A percentile compares a stretch with the other conserved stretches of the same genome.
Conservation (phyloP, 2,329 filamentous ascomycete genomes). For the Knufia fluminis region DNA sequence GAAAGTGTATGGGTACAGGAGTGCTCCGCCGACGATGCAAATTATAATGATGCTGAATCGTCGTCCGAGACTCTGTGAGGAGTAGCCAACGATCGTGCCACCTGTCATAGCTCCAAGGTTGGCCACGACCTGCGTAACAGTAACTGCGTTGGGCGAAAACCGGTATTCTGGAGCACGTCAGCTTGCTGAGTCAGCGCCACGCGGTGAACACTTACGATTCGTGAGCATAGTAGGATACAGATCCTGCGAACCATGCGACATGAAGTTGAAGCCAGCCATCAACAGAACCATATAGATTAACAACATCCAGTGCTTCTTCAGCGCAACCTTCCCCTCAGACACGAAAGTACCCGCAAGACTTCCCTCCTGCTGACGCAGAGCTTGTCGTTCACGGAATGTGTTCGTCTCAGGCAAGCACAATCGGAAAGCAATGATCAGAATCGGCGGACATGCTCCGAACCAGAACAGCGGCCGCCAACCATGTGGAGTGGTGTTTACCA, state of each 20-base stretch:
- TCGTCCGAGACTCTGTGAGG: conserved; percentile 59
- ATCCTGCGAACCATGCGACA: conserved; percentile 69
- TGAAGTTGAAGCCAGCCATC: conserved; percentile 89
- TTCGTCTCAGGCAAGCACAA: conserved; percentile 70
- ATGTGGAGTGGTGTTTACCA: conserved; percentile 61
- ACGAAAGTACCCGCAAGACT: conserved; percentile 61
- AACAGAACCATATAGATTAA: conserved; percentile 70
- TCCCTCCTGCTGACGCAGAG: conserved; percentile 50
- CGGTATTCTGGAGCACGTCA: conserved; percentile 37
- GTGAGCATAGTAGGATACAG: conserved; percentile 51
- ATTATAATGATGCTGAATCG: conserved; percentile 60
- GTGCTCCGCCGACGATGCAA: conserved; percentile 57
- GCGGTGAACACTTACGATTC: conserved; percentile 29
- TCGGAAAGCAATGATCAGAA: conserved; percentile 71
- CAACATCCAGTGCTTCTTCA: conserved; percentile 71
- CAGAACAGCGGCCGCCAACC: conserved; percentile 80
- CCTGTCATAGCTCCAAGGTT: conserved; percentile 62
- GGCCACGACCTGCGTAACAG: conserved; percentile 62
- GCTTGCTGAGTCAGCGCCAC: not conserved
- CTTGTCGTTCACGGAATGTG: conserved; percentile 56
- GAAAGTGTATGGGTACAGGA: conserved; percentile 79
- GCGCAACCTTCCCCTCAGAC: conserved; percentile 65
- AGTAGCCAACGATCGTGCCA: conserved; percentile 59
- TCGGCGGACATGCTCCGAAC: conserved; percentile 74
- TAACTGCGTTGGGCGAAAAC: conserved; percentile 50